Evolutionary conservation across 2,329 filamentous ascomycete genomes (phyloP).

Genomic region (Talaromyces atroroseus): DNA sequence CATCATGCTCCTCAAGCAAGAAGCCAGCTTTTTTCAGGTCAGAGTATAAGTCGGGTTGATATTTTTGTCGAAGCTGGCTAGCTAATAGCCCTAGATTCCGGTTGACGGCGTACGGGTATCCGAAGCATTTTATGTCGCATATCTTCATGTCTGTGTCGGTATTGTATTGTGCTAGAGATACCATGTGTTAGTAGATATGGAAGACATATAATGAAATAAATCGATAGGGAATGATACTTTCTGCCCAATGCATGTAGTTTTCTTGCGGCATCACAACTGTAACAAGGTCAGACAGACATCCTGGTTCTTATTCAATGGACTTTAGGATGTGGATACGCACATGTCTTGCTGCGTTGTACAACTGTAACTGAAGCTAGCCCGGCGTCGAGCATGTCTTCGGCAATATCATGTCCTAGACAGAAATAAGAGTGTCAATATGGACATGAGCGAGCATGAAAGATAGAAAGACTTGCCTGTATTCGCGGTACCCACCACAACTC

Average conservation of each 20-base stretch:
- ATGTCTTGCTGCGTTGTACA: conserved; percentile 42
- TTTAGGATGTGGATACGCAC: conserved; percentile 15
- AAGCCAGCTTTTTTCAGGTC: conserved; percentile 41
- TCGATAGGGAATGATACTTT: conserved; percentile 12
- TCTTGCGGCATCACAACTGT: conserved; percentile 18
- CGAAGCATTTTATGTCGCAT: conserved; percentile 18
- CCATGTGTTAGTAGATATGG: background rate
- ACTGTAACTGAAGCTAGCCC: conserved; percentile 42
- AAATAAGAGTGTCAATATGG: background rate
- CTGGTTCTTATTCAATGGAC: background rate
- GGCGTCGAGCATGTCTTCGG: conserved; percentile 43
- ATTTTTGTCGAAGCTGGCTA: conserved; percentile 23
- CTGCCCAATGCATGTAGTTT: conserved; percentile 14
- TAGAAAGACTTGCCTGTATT: conserved; percentile 34
- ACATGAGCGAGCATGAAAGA: background rate
- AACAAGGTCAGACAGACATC: background rate
- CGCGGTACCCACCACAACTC: conserved; percentile 44
- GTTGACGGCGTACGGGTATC: conserved; percentile 21
- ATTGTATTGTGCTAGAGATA: conserved; percentile 18
- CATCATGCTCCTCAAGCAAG: conserved; percentile 32
- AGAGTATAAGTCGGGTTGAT: conserved; percentile 35
- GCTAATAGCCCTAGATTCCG: conserved; percentile 27
- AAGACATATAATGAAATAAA: no score
- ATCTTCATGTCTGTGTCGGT: conserved; percentile 16
- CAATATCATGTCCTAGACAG: conserved; percentile 38